Evolutionary conservation across 805 yeast genomes (phyloP).

Genomic region (Candida nanaspora): DNA sequence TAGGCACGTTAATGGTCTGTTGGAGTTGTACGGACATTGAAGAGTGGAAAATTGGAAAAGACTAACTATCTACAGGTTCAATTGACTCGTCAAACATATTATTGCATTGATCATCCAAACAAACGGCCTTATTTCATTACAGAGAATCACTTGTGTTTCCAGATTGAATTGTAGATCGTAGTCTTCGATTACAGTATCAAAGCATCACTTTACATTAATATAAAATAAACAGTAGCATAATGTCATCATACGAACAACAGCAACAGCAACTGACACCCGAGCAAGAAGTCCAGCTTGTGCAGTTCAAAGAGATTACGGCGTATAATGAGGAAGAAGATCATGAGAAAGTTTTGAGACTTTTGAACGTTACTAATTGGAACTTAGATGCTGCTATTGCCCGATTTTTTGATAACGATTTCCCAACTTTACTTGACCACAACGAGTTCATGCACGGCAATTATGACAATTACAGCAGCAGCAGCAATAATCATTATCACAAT

Average conservation of each 20-base stretch:
- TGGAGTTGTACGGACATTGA: no score
- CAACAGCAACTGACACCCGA: constrained; percentile 17
- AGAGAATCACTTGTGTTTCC: no score
- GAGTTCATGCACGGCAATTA: neutral
- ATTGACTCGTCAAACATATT: no score
- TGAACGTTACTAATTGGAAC: constrained; percentile 51
- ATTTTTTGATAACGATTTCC: constrained; percentile 52
- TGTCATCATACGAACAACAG: constrained; percentile 6
- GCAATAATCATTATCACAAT: neutral
- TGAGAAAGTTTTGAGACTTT: constrained; percentile 37
- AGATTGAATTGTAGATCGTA: no score
- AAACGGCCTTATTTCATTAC: no score
- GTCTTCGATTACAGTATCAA: no score
- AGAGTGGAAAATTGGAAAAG: no score
- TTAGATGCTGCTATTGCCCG: constrained; percentile 54
- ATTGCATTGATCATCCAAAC: no score
- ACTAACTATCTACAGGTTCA: no score
- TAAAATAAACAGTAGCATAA: no score
- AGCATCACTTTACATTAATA: no score
- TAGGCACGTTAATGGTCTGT: no score
- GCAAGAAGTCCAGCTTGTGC: constrained; percentile 36
- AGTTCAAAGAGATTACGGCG: constrained; percentile 44
- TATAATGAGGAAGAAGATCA: constrained; percentile 39
- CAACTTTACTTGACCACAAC: constrained; percentile 18
- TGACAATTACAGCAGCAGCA: neutral